Evolutionary conservation across 768 basidiomycete species (phyloP).

Genomic region (Flagelloscypha sp.): DNA sequence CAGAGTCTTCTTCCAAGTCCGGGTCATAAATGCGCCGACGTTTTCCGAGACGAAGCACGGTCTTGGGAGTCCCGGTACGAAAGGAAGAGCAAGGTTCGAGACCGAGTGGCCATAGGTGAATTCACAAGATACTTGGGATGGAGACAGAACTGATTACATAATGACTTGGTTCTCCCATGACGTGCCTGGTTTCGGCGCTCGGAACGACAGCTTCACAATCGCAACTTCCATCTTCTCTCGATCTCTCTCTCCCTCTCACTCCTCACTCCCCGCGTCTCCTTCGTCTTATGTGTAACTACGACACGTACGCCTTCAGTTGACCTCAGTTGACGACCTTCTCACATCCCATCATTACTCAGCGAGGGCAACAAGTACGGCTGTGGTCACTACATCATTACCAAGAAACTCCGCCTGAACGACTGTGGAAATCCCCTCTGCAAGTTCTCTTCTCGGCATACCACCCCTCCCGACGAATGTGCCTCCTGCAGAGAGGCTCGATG

Average conservation of each 20-base stretch:
- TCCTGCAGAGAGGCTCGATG: constrained; percentile 17
- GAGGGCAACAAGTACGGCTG: constrained; percentile 72
- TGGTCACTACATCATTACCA: constrained; percentile 68
- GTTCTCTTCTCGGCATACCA: constrained; percentile 24
- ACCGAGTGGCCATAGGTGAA: constrained; percentile 56
- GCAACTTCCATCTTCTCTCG: constrained; percentile 7
- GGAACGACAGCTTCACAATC: constrained; percentile 4
- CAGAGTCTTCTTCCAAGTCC: constrained; percentile 41
- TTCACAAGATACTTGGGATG: constrained; percentile 12
- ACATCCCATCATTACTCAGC: constrained; percentile 31
- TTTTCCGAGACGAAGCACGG: constrained; percentile 27
- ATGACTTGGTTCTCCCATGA: background rate
- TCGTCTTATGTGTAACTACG: constrained; percentile 27
- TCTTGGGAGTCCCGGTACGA: constrained; percentile 81
- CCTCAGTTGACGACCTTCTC: constrained; percentile 1
- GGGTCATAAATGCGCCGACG: constrained; percentile 38
- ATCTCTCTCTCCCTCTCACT: constrained; percentile 9
- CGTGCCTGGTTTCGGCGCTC: background rate
- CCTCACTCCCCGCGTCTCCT: constrained; percentile 4
- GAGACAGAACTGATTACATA: constrained; percentile 3
- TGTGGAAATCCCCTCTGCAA: constrained; percentile 40
- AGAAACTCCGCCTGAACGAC: constrained; percentile 43
- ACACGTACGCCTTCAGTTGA: constrained; percentile 21
- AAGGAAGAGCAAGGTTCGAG: constrained; percentile 86
- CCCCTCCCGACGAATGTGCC: constrained; percentile 18